These are phyloP conservation scores for Penicillium griseofulvum DNA, from an alignment of 2,329 filamentous ascomycete species.

Conservation along the genomic window DNA sequence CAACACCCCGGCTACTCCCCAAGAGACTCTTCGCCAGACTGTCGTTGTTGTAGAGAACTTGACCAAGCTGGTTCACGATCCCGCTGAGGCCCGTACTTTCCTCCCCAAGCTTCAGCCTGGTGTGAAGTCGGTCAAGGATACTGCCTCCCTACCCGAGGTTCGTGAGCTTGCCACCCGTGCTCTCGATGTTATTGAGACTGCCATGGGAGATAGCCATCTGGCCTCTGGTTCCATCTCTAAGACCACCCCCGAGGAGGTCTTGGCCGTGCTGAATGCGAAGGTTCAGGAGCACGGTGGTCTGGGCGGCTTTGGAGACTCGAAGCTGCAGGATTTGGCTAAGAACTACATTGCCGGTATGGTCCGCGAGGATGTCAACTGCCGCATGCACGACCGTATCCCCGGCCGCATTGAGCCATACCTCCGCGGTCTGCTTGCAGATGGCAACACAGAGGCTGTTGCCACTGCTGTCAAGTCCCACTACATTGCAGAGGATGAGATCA, in stretches of 20 bases:
- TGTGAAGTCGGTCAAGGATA: slow-evolving; percentile 81
- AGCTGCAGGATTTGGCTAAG: slow-evolving; percentile 65
- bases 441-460: slow-evolving; percentile 64
- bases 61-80: slow-evolving; percentile 95
- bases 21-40: slow-evolving; percentile 93
- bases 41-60: slow-evolving; percentile 97
- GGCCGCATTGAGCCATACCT: slow-evolving; percentile 72
- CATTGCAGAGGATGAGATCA: slow-evolving; percentile 79
- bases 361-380: slow-evolving; percentile 80
- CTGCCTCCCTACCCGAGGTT: slow-evolving; percentile 91
- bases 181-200: slow-evolving; percentile 83
- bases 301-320: slow-evolving; percentile 59
- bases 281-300: slow-evolving; percentile 68
- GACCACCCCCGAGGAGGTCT: slow-evolving; percentile 66
- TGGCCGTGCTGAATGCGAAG: slow-evolving; percentile 70
- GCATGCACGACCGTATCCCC: slow-evolving; percentile 71
- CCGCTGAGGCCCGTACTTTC: slow-evolving; percentile 91
- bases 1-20: slow-evolving; percentile 83
- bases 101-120: slow-evolving; percentile 91
- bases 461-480: slow-evolving; percentile 75
- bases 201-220: slow-evolving; percentile 71
- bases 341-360: slow-evolving; percentile 80
- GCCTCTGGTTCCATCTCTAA: slow-evolving; percentile 59
- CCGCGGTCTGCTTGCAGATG: slow-evolving; percentile 62
- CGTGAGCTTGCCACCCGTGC: slow-evolving; percentile 83